A percentile compares a stretch with the other conserved stretches of the same genome.
Evolutionary conservation across 495 filamentous ascomycete species (phyloP).

Genomic region (Elasticomyces elasticus): DNA sequence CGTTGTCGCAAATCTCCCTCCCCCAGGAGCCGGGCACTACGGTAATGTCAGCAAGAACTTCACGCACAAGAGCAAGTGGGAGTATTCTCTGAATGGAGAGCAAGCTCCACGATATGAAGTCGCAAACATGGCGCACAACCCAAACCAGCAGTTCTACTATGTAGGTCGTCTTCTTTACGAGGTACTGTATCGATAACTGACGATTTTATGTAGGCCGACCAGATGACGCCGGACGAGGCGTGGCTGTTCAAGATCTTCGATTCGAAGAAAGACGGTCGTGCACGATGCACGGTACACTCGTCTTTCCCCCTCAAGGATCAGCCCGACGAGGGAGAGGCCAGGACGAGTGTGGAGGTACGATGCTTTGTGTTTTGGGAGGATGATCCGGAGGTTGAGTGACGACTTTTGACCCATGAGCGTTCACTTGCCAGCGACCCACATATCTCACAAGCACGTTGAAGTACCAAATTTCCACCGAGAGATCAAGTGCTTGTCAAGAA

Average conservation of each 20-base stretch:
- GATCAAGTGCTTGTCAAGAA: too few relatives aligned
- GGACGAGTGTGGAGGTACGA: slow-evolving; percentile 3
- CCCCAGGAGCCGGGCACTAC: slow-evolving; percentile 2
- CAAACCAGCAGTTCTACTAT: slow-evolving; percentile 3
- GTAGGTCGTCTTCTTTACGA: too few relatives aligned
- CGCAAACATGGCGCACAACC: slow-evolving; percentile 5
- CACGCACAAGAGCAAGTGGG: background rate
- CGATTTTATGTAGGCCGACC: too few relatives aligned
- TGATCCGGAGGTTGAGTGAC: background rate
- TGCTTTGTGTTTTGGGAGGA: slow-evolving; percentile 1
- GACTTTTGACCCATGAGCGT: too few relatives aligned
- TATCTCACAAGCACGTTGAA: too few relatives aligned
- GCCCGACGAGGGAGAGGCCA: background rate
- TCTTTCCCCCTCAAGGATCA: slow-evolving; percentile 4
- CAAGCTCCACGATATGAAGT: background rate
- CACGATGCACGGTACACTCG: slow-evolving; percentile 6
- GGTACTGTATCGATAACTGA: too few relatives aligned
- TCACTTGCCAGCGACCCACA: too few relatives aligned
- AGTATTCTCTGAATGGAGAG: slow-evolving; percentile 5
- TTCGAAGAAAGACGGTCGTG: slow-evolving; percentile 6
- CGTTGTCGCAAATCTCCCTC: slow-evolving; percentile 2
- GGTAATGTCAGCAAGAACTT: slow-evolving; percentile 1
- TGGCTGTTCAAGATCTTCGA: slow-evolving; percentile 13
- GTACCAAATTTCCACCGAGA: too few relatives aligned
- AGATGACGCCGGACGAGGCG: slow-evolving; percentile 6